Evolutionary conservation across 306 rosid species (phyloP), one percentile per base, ranked within the genome.

Genomic region (Casuarina glauca): DNA sequence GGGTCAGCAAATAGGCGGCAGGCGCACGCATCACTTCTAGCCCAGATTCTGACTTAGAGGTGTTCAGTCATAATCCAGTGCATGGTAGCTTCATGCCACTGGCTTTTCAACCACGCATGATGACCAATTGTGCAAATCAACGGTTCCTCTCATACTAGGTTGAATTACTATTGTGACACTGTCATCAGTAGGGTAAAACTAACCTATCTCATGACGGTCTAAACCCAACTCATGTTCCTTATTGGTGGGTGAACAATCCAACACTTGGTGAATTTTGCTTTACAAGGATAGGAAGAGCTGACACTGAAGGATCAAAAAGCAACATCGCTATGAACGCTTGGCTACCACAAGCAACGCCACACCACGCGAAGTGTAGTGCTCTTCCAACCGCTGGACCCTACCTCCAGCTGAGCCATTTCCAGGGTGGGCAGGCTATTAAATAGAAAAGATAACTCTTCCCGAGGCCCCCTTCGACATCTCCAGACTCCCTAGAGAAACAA

Each of bases 401-500:
- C 42, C 43, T 32, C 15, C 7, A 43, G 15, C 68, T 11, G 39
- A 26, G 35, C 12, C 68, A 6, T 61, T 19, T 61, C 68, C 42
- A 61, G 43, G 68, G 68, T 32, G 38, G 68, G 68, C 3, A 61
- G 41, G 68, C 2, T 61, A 3, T 61, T 61, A 61, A 61, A 61
- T 3, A 61, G 38, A 17, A 61, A 61, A 61, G 68, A 61, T 61
- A 61, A 61, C 68, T 61, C 41, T 61, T 61, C 68, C 68, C 42
- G 41, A 61, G 68, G 68, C 36, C 36, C 41, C 13, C 2, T 12
- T 42, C 41, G 3, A 61, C 41, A 6, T 57, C 63, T 57, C 32
- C 26, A 2, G 36, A 57, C 19, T 44, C 63, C 63, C 32, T 57
- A 57, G 32, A 26, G 32, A 26, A 26, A 26, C 32, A 26, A 26